Percentiles rank a stretch among this genome's conserved stretches.
These are phyloP conservation scores for Metschnikowia peoriensis DNA, from an alignment of 805 yeast genomes.

Conservation along the genomic window DNA sequence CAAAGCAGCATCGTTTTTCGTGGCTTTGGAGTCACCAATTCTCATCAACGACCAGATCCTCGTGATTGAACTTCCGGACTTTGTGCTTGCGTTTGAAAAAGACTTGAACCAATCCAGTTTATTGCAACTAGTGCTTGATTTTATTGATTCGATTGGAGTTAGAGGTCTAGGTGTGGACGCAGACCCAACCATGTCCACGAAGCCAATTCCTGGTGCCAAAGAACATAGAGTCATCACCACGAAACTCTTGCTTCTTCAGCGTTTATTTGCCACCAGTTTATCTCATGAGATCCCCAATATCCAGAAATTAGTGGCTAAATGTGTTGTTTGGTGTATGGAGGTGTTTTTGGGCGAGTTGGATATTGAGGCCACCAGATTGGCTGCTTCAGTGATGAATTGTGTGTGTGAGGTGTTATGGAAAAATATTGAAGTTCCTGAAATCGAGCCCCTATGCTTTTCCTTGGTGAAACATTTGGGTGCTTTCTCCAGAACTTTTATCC, in stretches of 20 bases:
- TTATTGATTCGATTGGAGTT: constrained; percentile 55
- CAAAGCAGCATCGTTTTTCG: constrained; percentile 42
- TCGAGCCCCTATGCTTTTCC: constrained; percentile 43
- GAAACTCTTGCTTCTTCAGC: constrained; percentile 60
- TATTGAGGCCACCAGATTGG: constrained; percentile 61
- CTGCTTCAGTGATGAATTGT: constrained; percentile 56
- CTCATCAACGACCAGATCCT: constrained; percentile 62
- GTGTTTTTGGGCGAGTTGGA: constrained; percentile 52
- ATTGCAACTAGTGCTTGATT: constrained; percentile 40
- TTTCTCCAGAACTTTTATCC: constrained; percentile 49
- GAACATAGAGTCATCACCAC: constrained; percentile 56
- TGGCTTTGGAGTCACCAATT: constrained; percentile 44
- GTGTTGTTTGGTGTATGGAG: constrained; percentile 58
- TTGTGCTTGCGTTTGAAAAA: constrained; percentile 46
- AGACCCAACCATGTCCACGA: constrained; percentile 21
- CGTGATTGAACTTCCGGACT: constrained; percentile 58
- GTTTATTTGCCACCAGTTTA: constrained; percentile 45
- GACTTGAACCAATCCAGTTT: constrained; percentile 39
- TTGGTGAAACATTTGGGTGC: constrained; percentile 54
- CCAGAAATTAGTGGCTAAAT: constrained; percentile 37
- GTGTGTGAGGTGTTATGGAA: constrained; percentile 42
- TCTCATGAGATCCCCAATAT: constrained; percentile 26
- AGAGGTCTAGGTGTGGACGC: constrained; percentile 52
- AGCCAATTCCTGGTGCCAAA: constrained; percentile 35
- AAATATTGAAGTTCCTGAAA: constrained; percentile 25